Evolutionary conservation across 1,284 basidiomycete species (phyloP), one percentile per base, ranked within the genome.

Genomic region (Phellinidium pouzarii): DNA sequence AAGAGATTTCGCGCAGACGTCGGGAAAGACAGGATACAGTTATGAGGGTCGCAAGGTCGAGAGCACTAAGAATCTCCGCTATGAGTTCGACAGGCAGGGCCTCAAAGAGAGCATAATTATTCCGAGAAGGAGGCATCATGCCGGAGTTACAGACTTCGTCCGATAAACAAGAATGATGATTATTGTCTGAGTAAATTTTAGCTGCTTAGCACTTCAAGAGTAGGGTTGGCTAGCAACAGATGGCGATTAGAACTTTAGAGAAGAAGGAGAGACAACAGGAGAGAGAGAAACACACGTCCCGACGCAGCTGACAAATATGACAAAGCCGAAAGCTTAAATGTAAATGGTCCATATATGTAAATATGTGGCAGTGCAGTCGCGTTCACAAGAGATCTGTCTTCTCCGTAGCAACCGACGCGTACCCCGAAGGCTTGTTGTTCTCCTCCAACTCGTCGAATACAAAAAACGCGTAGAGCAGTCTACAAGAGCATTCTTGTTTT

Each of bases 11-110:
- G 41, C 73, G 71, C 12, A 87, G 68, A 43, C 76, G 71, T 52
- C 72, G 75, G 2, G 83, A 87, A 26, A 87, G 67, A 57, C 77
- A 74, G 8, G 84, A 79, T 55, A 77, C 66, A 22, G 61, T 71
- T 48, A 84, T 66, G 34, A 87, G 75, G 14, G 80, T 77, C 29
- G 71, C 65, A 17, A 88, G 66, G 60, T 84, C 79, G 44, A 88
- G 75, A 60, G 86, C 79, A 38, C 75, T 71, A 38, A 88, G 71
- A 36, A 87, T 79, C 57, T 82, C 80, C n/a, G 79, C 81, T 53
- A 88, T 77, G 51, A 89, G 72, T 61, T 88, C 86, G 31, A 84
- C 82, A 19, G 86, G 84, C 5, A 89, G 70, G 7, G 73, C 71
- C 59, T 85, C 75, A 37, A 80, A 62, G 26, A 50, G 43, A n/a